Conservation (phyloP, 1,139 yeast genomes). For the Chernovozyma sophiae-reginae region DNA sequence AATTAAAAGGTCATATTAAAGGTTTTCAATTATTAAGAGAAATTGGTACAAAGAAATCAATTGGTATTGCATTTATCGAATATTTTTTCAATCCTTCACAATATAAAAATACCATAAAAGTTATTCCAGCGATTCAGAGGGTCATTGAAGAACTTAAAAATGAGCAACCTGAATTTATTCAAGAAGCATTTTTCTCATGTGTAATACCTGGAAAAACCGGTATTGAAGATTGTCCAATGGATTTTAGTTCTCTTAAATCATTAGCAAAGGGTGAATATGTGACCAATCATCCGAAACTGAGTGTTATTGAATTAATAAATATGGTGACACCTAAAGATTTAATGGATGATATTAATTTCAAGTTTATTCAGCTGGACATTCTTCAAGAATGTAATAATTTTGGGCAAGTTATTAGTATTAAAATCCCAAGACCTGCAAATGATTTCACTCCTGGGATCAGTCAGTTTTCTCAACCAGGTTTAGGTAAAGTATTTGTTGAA, state of each 20-base stretch:
- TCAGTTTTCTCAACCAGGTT: constrained; percentile 51
- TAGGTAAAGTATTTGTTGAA: constrained; percentile 71
- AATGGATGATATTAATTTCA: constrained; percentile 45
- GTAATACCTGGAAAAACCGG: constrained; percentile 25
- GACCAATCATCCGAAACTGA: constrained; percentile 40
- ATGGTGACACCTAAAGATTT: constrained; percentile 63
- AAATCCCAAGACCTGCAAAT: constrained; percentile 64
- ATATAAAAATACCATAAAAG: constrained; percentile 9
- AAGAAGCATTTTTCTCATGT: constrained; percentile 32
- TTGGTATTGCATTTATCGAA: constrained; percentile 41
- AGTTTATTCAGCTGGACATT: constrained; percentile 53
- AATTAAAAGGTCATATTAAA: constrained; percentile 19
- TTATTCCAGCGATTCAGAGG: constrained; percentile 14
- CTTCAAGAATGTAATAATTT: constrained; percentile 45
- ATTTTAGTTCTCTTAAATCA: constrained; percentile 26
- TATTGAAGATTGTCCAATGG: constrained; percentile 34
- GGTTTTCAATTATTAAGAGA: constrained; percentile 33
- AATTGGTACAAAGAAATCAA: constrained; percentile 31
- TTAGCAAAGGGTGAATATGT: constrained; percentile 35
- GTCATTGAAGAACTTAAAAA: constrained; percentile 14
- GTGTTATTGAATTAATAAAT: constrained; percentile 64
- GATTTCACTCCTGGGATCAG: constrained; percentile 42
- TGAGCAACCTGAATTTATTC: constrained; percentile 14
- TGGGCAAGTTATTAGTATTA: constrained; percentile 52
- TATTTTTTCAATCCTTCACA: constrained; percentile 19